Evolutionary conservation across 2,329 filamentous ascomycete genomes (phyloP).

Genomic region (Trichoderma koningiopsis): DNA sequence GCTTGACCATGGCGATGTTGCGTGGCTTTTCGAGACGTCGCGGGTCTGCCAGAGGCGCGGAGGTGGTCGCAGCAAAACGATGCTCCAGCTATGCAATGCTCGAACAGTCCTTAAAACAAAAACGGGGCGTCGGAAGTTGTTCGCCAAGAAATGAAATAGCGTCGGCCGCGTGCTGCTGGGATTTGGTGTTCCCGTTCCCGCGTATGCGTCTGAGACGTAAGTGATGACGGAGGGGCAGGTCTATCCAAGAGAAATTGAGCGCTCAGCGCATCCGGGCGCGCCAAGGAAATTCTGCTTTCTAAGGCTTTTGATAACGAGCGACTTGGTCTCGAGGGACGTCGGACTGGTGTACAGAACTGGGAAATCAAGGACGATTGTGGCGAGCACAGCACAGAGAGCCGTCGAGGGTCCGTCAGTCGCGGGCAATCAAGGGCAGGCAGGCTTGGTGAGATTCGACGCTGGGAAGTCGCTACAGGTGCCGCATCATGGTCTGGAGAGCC

Average conservation of each 20-base stretch:
- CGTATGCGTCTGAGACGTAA: not conserved
- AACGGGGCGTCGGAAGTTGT: conserved; percentile 8
- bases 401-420: not conserved
- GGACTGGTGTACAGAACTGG: not conserved
- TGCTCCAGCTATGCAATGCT: not conserved
- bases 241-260: conserved; percentile 10
- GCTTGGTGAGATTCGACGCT: not conserved
- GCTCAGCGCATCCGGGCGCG: conserved; percentile 13
- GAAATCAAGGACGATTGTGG: not conserved
- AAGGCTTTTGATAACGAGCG: conserved; percentile 13
- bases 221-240: conserved; percentile 23
- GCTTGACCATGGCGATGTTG: conserved; percentile 31
- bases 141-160: conserved; percentile 7
- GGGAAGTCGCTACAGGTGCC: conserved; percentile 14
- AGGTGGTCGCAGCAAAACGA: not conserved
- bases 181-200: not conserved
- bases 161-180: conserved; percentile 20
- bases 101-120: not conserved
- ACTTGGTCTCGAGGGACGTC: conserved; percentile 5
- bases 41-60: not conserved
- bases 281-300: conserved; percentile 2
- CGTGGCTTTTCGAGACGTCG: not conserved
- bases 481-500: not conserved
- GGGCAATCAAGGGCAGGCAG: not conserved
- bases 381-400: not conserved